A percentile compares a stretch with the other conserved stretches of the same genome.
These are phyloP conservation scores for Fusarium graminum DNA, from an alignment of 2,329 filamentous ascomycete genomes.

Conservation along the genomic window DNA sequence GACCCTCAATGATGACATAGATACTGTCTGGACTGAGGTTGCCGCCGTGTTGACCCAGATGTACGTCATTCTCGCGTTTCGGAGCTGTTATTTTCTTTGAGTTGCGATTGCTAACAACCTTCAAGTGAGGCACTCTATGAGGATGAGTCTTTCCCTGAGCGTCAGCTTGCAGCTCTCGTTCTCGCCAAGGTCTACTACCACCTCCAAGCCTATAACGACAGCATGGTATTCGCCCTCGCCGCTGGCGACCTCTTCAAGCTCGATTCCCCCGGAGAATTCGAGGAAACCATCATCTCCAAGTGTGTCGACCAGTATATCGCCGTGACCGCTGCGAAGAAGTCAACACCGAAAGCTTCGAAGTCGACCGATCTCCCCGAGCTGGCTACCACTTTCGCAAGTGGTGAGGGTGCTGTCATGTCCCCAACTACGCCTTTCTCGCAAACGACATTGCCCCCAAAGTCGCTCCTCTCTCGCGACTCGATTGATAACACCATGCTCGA, in stretches of 20 bases:
- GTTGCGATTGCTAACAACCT: conserved; percentile 29
- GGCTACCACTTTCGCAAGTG: conserved; percentile 81
- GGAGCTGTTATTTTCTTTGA: conserved; percentile 1
- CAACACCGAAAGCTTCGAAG: conserved; percentile 58
- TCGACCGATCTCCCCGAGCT: conserved; percentile 73
- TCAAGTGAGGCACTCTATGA: conserved; percentile 94
- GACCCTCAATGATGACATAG: conserved; percentile 95
- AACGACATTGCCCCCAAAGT: conserved; percentile 92
- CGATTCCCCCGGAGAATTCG: conserved; percentile 91
- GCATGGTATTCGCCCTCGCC: conserved; percentile 96
- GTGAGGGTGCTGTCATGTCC: conserved; percentile 82
- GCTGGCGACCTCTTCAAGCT: conserved; percentile 96
- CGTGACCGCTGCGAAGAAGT: conserved; percentile 68
- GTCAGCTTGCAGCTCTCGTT: conserved; percentile 92
- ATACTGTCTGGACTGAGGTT: conserved; percentile 97
- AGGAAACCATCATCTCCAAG: conserved; percentile 98
- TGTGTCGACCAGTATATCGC: conserved; percentile 98
- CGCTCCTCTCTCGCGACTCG: conserved; percentile 87
- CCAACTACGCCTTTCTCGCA: conserved; percentile 97
- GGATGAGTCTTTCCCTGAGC: conserved; percentile 93
- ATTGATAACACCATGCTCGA: conserved; percentile 73
- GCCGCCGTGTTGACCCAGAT: conserved; percentile 93
- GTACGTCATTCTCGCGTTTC: conserved; percentile 62
- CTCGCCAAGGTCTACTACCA: conserved; percentile 99
- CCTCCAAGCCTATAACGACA: conserved; percentile 98